phyloP scores from a whole-genome alignment of 1,284 basidiomycete genomes.

The Pulchroboletus neoregius region DNA sequence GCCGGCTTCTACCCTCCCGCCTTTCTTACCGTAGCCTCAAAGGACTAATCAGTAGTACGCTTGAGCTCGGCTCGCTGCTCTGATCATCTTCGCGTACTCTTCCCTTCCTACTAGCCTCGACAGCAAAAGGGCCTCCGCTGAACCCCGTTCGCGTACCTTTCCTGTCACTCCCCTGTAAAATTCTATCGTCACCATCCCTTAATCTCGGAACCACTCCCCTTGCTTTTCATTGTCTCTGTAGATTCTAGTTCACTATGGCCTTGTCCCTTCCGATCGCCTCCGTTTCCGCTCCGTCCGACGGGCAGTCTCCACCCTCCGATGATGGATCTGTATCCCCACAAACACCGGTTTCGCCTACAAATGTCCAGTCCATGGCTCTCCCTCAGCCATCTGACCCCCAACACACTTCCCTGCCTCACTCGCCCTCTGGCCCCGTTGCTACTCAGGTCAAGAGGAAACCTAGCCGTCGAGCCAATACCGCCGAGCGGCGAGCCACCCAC shows the following conservation, averaged over 20 bases:
- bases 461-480: constrained; percentile 83
- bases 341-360: constrained; percentile 47
- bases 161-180: constrained; percentile 15
- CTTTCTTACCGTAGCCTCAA: constrained; percentile 34
- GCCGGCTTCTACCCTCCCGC: constrained; percentile 67
- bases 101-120: constrained; percentile 16
- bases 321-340: constrained; percentile 46
- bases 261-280: constrained; percentile 49
- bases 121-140: constrained; percentile 49
- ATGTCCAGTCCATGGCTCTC: constrained; percentile 37
- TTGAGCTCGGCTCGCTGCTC: constrained; percentile 67
- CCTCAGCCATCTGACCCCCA: constrained; percentile 25
- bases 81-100: constrained; percentile 32
- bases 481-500: constrained; percentile 89
- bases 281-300: constrained; percentile 42
- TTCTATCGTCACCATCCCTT: constrained; percentile 16
- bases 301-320: constrained; percentile 42
- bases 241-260: constrained; percentile 41
- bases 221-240: constrained; percentile 6
- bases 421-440: constrained; percentile 18
- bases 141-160: constrained; percentile 50
- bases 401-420: constrained; percentile 20
- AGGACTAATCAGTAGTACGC: constrained; percentile 44
- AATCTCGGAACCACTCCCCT: constrained; percentile 17
- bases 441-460: constrained; percentile 65